Evolutionary conservation across 225 moss, liverwort and hornwort genomes (phyloP), one percentile per base, ranked within the genome.

Genomic region (Neckera pumila): DNA sequence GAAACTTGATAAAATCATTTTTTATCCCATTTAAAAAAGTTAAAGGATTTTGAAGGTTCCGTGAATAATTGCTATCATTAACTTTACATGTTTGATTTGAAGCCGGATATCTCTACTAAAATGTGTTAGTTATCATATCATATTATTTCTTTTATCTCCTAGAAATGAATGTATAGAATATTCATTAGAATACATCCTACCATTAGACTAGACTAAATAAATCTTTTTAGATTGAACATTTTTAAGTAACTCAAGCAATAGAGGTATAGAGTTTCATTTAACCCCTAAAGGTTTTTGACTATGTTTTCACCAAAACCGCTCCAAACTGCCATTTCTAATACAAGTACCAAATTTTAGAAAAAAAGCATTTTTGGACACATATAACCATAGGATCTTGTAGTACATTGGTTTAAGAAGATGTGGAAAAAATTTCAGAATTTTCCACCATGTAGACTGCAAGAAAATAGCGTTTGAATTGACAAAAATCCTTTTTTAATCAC

Each of bases 21-120:
- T 28, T 30, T 17, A 18, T 45, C 6, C 11, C 11, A 18, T 17
- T 30, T 11, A 10, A 11, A 28, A 9, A 1, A 2, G 2, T 73
- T 28, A 10, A 45, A 45, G 17, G 11, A 43, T 28, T 43, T 72
- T 30, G 6, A 11, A 45, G 18, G 45, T 45, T 73, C 1, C 1
- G 0, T 73, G 0, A 18, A 11, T 45, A 30, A 30, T 45, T 43
- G 5, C 5, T 42, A 26, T 26, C 2, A 23, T 26, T 1, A 14
- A 3, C 5, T 15, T 3, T 25, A 26, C 26, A 26, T 71, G 9
- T 27, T 45, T 73, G 2, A 28, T 45, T 27, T 28, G 17, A 43
- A 45, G n/a, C n/a, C n/a, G 11, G 30, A 31, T 11, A 74, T 18
- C 6, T 74, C 11, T 11, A 71, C 0, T 5, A 4, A 7, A 31